phyloP scores from a whole-genome alignment of 805 yeast genomes.

The Schwanniomyces yamadae region DNA sequence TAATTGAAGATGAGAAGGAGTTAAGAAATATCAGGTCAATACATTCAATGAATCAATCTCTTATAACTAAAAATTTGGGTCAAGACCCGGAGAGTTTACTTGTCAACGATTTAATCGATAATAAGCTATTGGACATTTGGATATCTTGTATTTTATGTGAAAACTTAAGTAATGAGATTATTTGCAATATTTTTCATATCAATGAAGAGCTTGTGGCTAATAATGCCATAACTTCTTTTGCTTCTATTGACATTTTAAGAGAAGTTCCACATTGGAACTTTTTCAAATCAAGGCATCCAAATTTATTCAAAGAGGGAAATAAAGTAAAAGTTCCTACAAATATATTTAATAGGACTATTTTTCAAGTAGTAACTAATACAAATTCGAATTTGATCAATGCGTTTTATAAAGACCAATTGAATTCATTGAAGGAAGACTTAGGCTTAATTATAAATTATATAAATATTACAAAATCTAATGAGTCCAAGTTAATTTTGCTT shows the following conservation, averaged over 20 bases:
- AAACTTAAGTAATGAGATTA: constrained; percentile 5
- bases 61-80: constrained; percentile 1
- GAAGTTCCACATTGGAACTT: constrained; percentile 25
- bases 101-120: constrained; percentile 45
- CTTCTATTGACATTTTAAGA: constrained; percentile 16
- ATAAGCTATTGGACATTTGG: constrained; percentile 53
- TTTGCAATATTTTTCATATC: constrained; percentile 15
- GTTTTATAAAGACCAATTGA: constrained; percentile 8
- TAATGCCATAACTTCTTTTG: constrained; percentile 4
- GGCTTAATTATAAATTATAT: constrained; percentile 11
- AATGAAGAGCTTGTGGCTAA: constrained; percentile 6
- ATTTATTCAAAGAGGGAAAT: constrained; percentile 14
- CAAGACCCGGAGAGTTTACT: constrained; percentile 19
- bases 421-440: constrained; percentile 12
- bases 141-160: constrained; percentile 27
- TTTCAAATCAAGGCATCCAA: constrained; percentile 26
- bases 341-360: not conserved
- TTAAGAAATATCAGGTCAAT: constrained; percentile 28
- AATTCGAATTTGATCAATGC: not conserved
- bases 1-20: constrained; percentile 48
- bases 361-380: not conserved
- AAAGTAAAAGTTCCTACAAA: not conserved
- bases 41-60: constrained; percentile 7
- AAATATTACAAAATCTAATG: constrained; percentile 1
- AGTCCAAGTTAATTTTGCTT: constrained; percentile 9